A percentile compares a stretch with the other conserved stretches of the same genome.
Evolutionary conservation across 2,329 filamentous ascomycete genomes (phyloP).

Genomic region (Fusarium newnesense): DNA sequence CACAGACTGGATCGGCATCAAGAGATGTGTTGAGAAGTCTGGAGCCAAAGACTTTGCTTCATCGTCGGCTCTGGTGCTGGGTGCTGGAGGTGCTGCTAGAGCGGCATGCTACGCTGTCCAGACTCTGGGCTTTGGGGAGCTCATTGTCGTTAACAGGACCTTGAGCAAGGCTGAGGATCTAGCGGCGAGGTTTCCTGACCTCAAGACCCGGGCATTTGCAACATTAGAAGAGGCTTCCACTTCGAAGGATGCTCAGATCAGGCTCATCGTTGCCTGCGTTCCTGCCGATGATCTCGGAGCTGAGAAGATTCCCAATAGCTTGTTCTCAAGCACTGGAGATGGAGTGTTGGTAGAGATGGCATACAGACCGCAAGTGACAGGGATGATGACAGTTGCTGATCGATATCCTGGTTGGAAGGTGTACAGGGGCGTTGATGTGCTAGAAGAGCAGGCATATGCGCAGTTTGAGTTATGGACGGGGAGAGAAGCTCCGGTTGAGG

Average conservation of each 20-base stretch:
- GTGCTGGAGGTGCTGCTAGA: conserved; percentile 4
- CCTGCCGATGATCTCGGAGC: background rate
- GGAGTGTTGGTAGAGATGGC: conserved; percentile 9
- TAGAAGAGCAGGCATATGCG: conserved; percentile 7
- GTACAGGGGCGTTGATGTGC: background rate
- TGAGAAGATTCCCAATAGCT: background rate
- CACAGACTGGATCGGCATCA: conserved; percentile 9
- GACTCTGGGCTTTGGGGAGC: background rate
- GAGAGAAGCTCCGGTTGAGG: background rate
- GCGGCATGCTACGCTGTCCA: conserved; percentile 7
- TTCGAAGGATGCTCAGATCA: background rate
- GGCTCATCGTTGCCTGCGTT: background rate
- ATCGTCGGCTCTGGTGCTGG: background rate
- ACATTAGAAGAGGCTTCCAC: background rate
- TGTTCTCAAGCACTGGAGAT: background rate
- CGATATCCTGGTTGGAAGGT: background rate
- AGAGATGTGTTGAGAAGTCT: background rate
- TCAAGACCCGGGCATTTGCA: background rate
- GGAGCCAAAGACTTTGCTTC: background rate
- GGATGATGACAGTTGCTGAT: background rate
- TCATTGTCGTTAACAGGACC: conserved; percentile 1
- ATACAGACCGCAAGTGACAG: background rate
- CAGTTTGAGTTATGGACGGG: conserved; percentile 10
- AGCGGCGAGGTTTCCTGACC: background rate
- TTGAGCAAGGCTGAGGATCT: background rate